Percentiles rank a stretch among this genome's conserved stretches.
Evolutionary conservation across 2,329 filamentous ascomycete species (phyloP).

Genomic region (Nakataea oryzae): DNA sequence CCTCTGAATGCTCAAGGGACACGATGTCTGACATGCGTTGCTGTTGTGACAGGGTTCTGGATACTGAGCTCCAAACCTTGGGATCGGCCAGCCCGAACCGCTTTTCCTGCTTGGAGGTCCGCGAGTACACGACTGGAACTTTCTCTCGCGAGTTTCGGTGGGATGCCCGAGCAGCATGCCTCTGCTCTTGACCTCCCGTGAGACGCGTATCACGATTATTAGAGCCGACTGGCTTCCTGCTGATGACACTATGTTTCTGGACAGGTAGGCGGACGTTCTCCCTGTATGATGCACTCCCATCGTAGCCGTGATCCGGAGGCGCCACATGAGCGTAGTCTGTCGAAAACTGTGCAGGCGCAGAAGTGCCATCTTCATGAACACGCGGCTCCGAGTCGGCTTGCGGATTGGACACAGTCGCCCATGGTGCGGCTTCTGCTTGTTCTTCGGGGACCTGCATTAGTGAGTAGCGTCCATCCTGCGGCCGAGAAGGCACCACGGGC

Average conservation of each 20-base stretch:
- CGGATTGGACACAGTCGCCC: not conserved
- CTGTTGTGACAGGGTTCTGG: conserved; percentile 33
- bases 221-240: not conserved
- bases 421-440: not conserved
- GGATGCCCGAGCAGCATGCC: not conserved
- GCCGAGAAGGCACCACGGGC: not conserved
- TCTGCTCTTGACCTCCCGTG: not conserved
- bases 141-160: not conserved
- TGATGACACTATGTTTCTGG: not conserved
- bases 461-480: not conserved
- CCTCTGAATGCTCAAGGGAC: conserved; percentile 9
- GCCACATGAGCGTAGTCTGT: conserved; percentile 8
- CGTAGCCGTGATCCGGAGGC: conserved; percentile 5
- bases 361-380: not conserved
- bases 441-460: conserved; percentile 1
- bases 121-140: not conserved
- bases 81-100: conserved; percentile 23
- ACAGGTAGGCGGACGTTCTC: not conserved
- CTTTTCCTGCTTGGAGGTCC: conserved; percentile 14
- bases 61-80: conserved; percentile 31
- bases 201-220: not conserved
- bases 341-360: not conserved
- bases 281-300: not conserved
- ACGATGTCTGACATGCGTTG: conserved; percentile 26
- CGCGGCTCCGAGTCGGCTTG: not conserved